These are phyloP conservation scores for Candida fluviatilis DNA, from an alignment of 805 yeast species.

Conservation along the genomic window DNA sequence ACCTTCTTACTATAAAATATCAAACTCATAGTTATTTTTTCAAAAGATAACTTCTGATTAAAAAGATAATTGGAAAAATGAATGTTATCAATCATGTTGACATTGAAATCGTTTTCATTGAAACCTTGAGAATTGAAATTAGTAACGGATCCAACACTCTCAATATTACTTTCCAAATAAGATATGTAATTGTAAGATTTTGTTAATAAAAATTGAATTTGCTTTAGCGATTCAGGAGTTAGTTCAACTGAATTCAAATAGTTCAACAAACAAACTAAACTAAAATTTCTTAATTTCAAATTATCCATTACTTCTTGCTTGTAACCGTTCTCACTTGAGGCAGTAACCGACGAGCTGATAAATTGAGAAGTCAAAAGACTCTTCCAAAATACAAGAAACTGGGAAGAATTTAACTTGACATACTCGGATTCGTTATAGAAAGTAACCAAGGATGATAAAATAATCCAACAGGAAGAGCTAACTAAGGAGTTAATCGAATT, in stretches of 20 bases:
- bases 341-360: slow-evolving; percentile 19
- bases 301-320: slow-evolving; percentile 31
- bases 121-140: slow-evolving; percentile 23
- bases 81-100: slow-evolving; percentile 25
- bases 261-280: slow-evolving; percentile 37
- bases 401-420: slow-evolving; percentile 41
- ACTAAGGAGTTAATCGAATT: slow-evolving; percentile 17
- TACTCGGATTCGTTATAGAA: slow-evolving; percentile 39
- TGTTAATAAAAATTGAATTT: slow-evolving; percentile 35
- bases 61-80: slow-evolving; percentile 22
- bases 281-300: slow-evolving; percentile 32
- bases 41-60: slow-evolving; percentile 17
- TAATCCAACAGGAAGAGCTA: slow-evolving; percentile 37
- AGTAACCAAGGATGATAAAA: slow-evolving; percentile 37
- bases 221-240: slow-evolving; percentile 39
- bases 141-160: slow-evolving; percentile 28
- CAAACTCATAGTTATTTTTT: slow-evolving; percentile 26
- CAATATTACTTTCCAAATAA: slow-evolving; percentile 35
- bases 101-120: slow-evolving; percentile 27
- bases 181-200: slow-evolving; percentile 39
- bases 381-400: slow-evolving; percentile 42
- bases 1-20: slow-evolving; percentile 34
- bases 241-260: slow-evolving; percentile 34
- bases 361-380: slow-evolving; percentile 40
- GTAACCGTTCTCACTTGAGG: slow-evolving; percentile 11